Conservation (phyloP, 2,329 filamentous ascomycete genomes). For the Dendryphion nanum region DNA sequence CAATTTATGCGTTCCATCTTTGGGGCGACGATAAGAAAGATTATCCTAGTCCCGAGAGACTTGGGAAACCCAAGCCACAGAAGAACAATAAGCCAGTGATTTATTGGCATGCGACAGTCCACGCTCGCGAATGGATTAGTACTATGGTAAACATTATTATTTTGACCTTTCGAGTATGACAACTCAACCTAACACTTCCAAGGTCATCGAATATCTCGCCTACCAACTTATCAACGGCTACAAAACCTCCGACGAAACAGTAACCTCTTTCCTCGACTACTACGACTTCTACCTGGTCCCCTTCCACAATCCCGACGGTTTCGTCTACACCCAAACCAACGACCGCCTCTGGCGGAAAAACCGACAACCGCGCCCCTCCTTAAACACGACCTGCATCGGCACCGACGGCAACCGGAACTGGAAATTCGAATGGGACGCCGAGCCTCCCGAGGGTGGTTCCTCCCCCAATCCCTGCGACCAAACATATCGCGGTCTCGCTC, state of each 20-base stretch:
- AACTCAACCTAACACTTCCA: conserved; percentile 1
- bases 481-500: conserved; percentile 28
- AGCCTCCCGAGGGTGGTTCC: conserved; percentile 18
- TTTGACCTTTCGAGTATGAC: too few species aligned
- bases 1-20: conserved; percentile 31
- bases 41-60: conserved; percentile 24
- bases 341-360: conserved; percentile 38
- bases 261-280: conserved; percentile 30
- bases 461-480: conserved; percentile 29
- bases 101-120: conserved; percentile 30
- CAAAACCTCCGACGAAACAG: conserved; percentile 21
- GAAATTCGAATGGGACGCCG: conserved; percentile 28
- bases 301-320: conserved; percentile 33
- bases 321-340: conserved; percentile 33
- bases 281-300: conserved; percentile 36
- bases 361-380: conserved; percentile 25
- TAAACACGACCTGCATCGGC: conserved; percentile 27
- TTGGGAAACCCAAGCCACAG: too few species aligned
- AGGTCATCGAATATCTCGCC: conserved; percentile 27
- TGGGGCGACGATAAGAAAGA: conserved; percentile 28
- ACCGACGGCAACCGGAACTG: conserved; percentile 37
- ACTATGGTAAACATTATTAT: conserved; percentile 43
- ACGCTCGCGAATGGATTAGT: conserved; percentile 34
- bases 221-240: conserved; percentile 27
- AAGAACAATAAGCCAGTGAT: conserved; percentile 38